Base-by-base conservation (phyloP, 305 asterid genomes). In the Solanum chacoense region DNA sequence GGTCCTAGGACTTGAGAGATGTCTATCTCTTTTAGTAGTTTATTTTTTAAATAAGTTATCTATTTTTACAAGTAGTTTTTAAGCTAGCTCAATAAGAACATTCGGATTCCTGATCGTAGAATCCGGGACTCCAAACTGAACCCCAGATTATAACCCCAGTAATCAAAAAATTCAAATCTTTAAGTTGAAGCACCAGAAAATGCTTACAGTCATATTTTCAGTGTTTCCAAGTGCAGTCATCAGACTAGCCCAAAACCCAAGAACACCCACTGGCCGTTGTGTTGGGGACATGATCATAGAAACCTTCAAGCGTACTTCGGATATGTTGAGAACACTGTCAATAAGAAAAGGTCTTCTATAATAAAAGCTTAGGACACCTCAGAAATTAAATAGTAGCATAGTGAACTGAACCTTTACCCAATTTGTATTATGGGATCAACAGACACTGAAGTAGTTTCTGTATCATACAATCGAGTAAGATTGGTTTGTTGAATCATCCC, bases 221-320 rank as follows among this genome's bases (percentile, higher is more conserved):
- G 98, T 96, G 92, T 98, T 98, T 91, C 99, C 99, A 81, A 98
- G 98, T 34, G 99, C 99, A 80, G 99, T 98, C 99, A 98, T 98
- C 92, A 98, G 94, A 93, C 99, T 96, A 88, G 99, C 96, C 99
- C 99, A 98, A 91, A 98, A 98, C 85, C 99, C 99, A 91, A 98
- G 99, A 93, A 98, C 99, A 90, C 99, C 99, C 20, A 96, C 99
- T 85, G 99, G 99, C 75, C 99, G 95, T 91, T 98, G 99, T 91
- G 98, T 95, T 81, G 99, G 99, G 88, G 99, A 98, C 99, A 98
- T 98, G 89, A 94, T 97, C 98, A 98, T 97, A 89, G 99, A 95
- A 84, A 98, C 96, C 93, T 96, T 98, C 92, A 98, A 93, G 88
- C 99, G 98, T 37, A 96, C 91, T 92, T 98, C 99, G 8, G 98